Evolutionary conservation across 106 monocot species (phyloP).

Genomic region (Gastrodia elata): DNA sequence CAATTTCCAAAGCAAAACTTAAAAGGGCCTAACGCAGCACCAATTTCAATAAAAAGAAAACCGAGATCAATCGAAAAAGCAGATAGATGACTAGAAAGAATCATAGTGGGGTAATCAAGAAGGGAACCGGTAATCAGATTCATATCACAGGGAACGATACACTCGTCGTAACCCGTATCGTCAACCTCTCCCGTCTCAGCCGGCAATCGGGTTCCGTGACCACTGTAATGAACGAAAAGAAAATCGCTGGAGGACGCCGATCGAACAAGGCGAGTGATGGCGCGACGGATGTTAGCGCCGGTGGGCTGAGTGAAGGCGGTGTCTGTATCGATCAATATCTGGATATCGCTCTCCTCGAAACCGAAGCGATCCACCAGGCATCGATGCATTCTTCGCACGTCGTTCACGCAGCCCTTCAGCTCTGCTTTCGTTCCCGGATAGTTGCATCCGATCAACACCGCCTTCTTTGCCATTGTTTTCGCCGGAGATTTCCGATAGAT

Average conservation of each 20-base stretch:
- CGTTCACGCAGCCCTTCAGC: constrained; percentile 91
- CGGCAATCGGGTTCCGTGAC: constrained; percentile 85
- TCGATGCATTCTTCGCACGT: constrained; percentile 69
- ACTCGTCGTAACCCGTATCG: constrained; percentile 60
- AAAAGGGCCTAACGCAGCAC: not conserved
- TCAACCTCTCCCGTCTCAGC: constrained; percentile 95
- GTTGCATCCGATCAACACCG: constrained; percentile 78
- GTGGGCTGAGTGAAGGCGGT: constrained; percentile 44
- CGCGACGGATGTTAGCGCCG: constrained; percentile 75
- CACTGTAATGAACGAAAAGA: constrained; percentile 92
- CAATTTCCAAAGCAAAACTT: not conserved
- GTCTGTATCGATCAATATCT: constrained; percentile 75
- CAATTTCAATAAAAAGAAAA: not conserved
- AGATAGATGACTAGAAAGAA: not conserved
- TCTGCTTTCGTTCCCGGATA: constrained; percentile 88
- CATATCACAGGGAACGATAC: constrained; percentile 28
- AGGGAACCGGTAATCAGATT: constrained; percentile 21
- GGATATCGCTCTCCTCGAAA: constrained; percentile 72
- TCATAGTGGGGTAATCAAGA: constrained; percentile 5
- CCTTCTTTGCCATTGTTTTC: constrained; percentile 42
- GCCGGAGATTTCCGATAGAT: constrained; percentile 17
- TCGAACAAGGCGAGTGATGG: constrained; percentile 40
- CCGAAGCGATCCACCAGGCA: constrained; percentile 74
- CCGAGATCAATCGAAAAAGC: not conserved
- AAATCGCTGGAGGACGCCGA: constrained; percentile 57